phyloP scores from a whole-genome alignment of 805 yeast species.

The Barnettozyma pratensis region DNA sequence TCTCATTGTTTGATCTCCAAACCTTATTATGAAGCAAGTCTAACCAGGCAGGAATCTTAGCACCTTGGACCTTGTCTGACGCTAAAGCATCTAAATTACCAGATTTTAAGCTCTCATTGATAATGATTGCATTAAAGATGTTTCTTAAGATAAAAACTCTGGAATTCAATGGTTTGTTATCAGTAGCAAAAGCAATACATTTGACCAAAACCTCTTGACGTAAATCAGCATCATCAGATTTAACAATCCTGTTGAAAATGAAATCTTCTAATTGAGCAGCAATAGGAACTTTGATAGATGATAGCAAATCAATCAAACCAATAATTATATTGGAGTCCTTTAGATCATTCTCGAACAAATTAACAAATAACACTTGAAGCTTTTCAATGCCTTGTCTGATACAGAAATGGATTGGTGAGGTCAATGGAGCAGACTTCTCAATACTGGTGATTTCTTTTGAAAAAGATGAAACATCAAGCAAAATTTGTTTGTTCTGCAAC shows the following conservation, averaged over 20 bases:
- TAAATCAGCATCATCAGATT: constrained; percentile 38
- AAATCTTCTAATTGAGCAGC: constrained; percentile 49
- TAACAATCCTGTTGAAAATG: constrained; percentile 51
- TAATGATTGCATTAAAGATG: constrained; percentile 60
- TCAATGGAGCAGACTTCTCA: constrained; percentile 37
- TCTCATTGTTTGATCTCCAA: constrained; percentile 65
- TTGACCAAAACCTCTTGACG: constrained; percentile 48
- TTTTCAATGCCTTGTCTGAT: constrained; percentile 63
- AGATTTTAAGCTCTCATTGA: constrained; percentile 50
- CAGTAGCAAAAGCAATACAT: constrained; percentile 45
- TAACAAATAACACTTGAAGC: constrained; percentile 47
- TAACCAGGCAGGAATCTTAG: constrained; percentile 54
- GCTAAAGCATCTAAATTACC: constrained; percentile 46
- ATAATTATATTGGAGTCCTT: constrained; percentile 35
- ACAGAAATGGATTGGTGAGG: constrained; percentile 63
- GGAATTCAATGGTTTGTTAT: constrained; percentile 43
- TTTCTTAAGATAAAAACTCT: constrained; percentile 57
- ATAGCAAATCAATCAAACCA: constrained; percentile 38
- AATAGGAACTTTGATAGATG: constrained; percentile 40
- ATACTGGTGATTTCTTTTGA: constrained; percentile 39
- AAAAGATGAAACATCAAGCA: constrained; percentile 38
- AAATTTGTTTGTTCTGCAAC: constrained; percentile 38
- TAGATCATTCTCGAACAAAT: constrained; percentile 29
- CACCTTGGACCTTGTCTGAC: constrained; percentile 27
- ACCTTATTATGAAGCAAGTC: constrained; percentile 53